phyloP scores from a whole-genome alignment of 2,329 filamentous ascomycete species.

The Exophiala bonariae region DNA sequence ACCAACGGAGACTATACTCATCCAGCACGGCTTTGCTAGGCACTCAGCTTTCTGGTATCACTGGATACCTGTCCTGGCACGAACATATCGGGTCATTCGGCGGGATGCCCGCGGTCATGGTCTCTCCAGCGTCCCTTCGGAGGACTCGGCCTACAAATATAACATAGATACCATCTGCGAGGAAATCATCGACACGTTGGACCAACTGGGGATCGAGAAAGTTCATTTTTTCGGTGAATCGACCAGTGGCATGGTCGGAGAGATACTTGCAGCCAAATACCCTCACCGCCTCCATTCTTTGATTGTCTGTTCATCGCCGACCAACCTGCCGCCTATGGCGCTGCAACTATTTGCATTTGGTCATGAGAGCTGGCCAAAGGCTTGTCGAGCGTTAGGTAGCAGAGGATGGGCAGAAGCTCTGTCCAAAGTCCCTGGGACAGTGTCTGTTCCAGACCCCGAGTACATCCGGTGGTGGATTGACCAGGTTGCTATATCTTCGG shows the following conservation, averaged over 20 bases:
- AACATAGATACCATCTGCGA: slow-evolving; percentile 7
- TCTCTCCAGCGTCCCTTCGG: slow-evolving; percentile 11
- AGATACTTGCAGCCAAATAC: slow-evolving; percentile 13
- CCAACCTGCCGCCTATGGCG: slow-evolving; percentile 9
- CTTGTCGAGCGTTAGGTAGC: too few relatives aligned
- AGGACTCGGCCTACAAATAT: slow-evolving; percentile 1
- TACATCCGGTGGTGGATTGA: too few relatives aligned
- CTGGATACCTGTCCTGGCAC: slow-evolving; percentile 11
- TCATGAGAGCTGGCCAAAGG: too few relatives aligned
- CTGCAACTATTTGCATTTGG: too few relatives aligned
- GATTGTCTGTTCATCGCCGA: slow-evolving; percentile 14
- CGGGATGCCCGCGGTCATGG: slow-evolving; percentile 17
- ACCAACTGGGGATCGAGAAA: slow-evolving; percentile 14
- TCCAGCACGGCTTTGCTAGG: slow-evolving; percentile 15
- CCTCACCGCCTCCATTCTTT: slow-evolving; percentile 9
- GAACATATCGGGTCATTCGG: slow-evolving; percentile 15
- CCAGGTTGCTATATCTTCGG: too few relatives aligned
- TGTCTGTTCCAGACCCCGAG: too few relatives aligned
- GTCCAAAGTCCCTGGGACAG: too few relatives aligned
- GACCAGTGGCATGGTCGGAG: slow-evolving; percentile 16
- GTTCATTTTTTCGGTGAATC: slow-evolving; percentile 18
- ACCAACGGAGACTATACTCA: too few relatives aligned
- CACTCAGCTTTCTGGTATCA: slow-evolving; percentile 18
- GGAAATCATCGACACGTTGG: slow-evolving; percentile 15
- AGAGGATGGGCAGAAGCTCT: too few relatives aligned